Evolutionary conservation across 2,329 filamentous ascomycete genomes (phyloP), one percentile per base, ranked within the genome.

Genomic region (Cercospora sojina): DNA sequence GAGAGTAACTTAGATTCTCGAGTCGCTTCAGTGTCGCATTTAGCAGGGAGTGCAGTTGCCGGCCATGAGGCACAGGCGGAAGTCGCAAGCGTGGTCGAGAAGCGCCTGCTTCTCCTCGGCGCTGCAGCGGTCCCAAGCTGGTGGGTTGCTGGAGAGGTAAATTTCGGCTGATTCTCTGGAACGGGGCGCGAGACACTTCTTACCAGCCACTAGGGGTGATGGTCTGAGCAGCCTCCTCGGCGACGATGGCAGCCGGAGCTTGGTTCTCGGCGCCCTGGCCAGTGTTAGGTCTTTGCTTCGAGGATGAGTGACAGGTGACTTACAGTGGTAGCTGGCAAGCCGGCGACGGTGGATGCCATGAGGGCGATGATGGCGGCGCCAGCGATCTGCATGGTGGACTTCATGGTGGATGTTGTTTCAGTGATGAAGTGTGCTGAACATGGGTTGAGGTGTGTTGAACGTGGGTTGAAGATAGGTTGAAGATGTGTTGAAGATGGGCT

Each of bases 81-180:
- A 67, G 47, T 62, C 62, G 53, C 65, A 64, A 38, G 65, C 65
- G 8, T 57, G 20, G 9, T n/a, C 47, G 12, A 67, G 65, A 29
- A 67, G 49, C 13, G 47, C 18, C 20, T 35, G 13, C 27, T 58
- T 61, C 65, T 67, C 65, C 18, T n/a, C 18, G 27, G 38, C 27
- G 23, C 32, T 41, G 62, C 65, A 67, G 25, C 31, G 23, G 29
- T 20, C 12, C 65, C 65, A 67, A 38, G 41, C 47, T 43, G 65
- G 65, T 43, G 65, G 65, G 27, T 49, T 49, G 59, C 64, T 57
- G 3, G 16, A 10, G 13, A 56, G 25, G 27, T 25, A 20, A 18
- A 16, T 51, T 18, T 57, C 53, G 35, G 53, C 25, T 16, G 29
- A 20, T 35, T 38, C 8, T 16, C 35, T n/a, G 6, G 58, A 29